phyloP scores from a whole-genome alignment of 2,329 filamentous ascomycete species.

The Cordyceps tenuipes region DNA sequence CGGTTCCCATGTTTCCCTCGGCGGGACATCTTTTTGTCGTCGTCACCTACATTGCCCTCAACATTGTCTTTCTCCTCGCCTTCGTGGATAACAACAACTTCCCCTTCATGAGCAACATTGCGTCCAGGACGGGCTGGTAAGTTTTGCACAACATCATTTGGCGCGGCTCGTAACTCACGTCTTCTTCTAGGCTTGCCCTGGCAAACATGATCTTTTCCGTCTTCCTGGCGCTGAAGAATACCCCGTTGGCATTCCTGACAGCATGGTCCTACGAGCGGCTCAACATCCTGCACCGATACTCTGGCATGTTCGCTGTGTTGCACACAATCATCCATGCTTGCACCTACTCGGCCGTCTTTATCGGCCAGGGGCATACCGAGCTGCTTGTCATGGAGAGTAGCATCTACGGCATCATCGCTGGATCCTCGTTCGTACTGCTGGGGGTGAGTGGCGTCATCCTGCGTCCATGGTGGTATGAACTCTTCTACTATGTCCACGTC shows the following conservation, averaged over 20 bases:
- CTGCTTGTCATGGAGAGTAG: conserved; percentile 30
- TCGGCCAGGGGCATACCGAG: conserved; percentile 17
- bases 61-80: conserved; percentile 25
- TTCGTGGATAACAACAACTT: conserved; percentile 25
- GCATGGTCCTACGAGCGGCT: conserved; percentile 50
- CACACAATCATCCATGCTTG: conserved; percentile 38
- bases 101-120: conserved; percentile 25
- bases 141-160: background rate
- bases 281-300: conserved; percentile 47
- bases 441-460: conserved; percentile 34
- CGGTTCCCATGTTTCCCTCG: conserved; percentile 22
- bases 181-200: conserved; percentile 27
- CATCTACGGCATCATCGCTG: conserved; percentile 41
- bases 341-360: conserved; percentile 36
- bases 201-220: conserved; percentile 43
- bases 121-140: conserved; percentile 31
- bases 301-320: conserved; percentile 41
- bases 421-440: conserved; percentile 36
- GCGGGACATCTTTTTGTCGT: conserved; percentile 25
- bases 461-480: conserved; percentile 43
- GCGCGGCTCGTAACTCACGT: background rate
- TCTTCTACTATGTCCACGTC: conserved; percentile 47
- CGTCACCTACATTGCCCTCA: conserved; percentile 25
- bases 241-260: conserved; percentile 44
- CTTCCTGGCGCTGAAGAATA: conserved; percentile 50